phyloP scores from a whole-genome alignment of 164 flowering plant species.

The Chimonanthus salicifolius region DNA sequence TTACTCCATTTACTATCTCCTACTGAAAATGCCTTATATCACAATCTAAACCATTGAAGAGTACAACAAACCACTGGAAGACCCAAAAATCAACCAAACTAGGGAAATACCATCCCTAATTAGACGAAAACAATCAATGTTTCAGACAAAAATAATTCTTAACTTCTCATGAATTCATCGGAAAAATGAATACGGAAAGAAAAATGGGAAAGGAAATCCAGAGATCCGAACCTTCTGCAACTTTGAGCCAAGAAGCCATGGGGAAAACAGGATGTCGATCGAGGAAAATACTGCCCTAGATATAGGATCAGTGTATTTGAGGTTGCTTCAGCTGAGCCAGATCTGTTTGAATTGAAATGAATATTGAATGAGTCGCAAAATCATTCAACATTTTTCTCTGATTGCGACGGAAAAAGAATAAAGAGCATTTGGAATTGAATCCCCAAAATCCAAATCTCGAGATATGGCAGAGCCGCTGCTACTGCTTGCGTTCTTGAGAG shows the following conservation, averaged over 20 bases:
- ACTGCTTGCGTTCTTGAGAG: neutral
- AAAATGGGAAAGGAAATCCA: neutral
- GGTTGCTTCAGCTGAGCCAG: neutral
- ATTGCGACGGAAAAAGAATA: neutral
- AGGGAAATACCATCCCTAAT: neutral
- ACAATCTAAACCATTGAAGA: neutral
- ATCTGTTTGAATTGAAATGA: neutral
- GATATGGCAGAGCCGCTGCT: neutral
- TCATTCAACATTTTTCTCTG: neutral
- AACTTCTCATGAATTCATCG: too few species aligned
- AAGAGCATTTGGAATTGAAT: neutral
- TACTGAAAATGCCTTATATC: neutral
- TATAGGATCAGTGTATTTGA: neutral
- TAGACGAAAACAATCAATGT: neutral
- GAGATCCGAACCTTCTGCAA: constrained; percentile 66
- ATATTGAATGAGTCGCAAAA: neutral
- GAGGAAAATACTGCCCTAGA: neutral
- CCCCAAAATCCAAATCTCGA: neutral
- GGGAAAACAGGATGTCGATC: constrained; percentile 7
- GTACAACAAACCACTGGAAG: neutral
- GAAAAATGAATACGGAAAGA: neutral
- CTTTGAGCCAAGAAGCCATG: constrained; percentile 88
- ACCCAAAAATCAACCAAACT: neutral
- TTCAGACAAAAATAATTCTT: neutral
- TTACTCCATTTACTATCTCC: neutral